Evolutionary conservation across 202 grass and related monocot genomes (phyloP), one percentile per base, ranked within the genome.

Genomic region (Saccharum hybrid): DNA sequence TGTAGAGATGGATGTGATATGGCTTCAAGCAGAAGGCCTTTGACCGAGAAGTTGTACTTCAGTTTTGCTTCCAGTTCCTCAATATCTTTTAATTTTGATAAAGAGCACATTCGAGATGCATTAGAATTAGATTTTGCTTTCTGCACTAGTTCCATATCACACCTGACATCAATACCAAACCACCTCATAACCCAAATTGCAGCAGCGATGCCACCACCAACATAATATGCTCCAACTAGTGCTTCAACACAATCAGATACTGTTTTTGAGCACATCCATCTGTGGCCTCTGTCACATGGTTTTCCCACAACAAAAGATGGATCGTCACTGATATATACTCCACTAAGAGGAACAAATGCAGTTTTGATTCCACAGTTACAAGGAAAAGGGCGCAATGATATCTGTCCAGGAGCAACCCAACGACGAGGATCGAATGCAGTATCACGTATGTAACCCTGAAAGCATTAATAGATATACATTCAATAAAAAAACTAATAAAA

Each of bases 201-300:
- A 37, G 80, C 87, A 72, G 74, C 6, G 39, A 98, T 88, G 51
- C 92, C 95, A 84, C 95, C 90, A 73, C 89, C 85, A 73, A 93
- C 74, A 86, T 87, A 98, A 74, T 98, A 95, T 83, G 95, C 95
- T 84, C 95, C 95, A 78, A 98, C 94, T 62, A 98, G 71, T 37
- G 90, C 92, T 84, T 98, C 92, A 79, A 92, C 95, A 85, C 92
- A 94, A 88, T 98, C 90, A 81, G 90, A 90, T 90, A 98, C 71
- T 72, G 92, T 87, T 88, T 98, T 98, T 36, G 90, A 98, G 77
- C 95, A 98, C 66, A 98, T 91, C 95, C 95, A 98, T 60, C 95
- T 84, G 84, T 98, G 95, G 68, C 92, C 95, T 89, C 83, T 90
- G 57, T 94, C 92, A 71, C 95, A 98, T 26, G 95, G 75, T 84